Conservation (phyloP, 1,284 basidiomycete genomes). For the Albatrellus sp. region DNA sequence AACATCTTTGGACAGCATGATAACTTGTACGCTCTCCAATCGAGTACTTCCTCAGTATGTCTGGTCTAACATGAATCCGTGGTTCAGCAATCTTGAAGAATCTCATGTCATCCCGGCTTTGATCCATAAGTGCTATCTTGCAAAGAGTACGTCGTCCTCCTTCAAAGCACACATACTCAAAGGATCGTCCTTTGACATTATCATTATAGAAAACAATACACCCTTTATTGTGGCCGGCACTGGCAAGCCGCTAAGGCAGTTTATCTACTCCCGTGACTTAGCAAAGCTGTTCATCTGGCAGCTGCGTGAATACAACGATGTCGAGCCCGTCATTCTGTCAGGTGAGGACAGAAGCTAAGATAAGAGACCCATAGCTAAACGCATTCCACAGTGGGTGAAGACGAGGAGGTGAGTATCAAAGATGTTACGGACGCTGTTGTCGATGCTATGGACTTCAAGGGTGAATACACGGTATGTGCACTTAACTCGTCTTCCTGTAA, state of each 20-base stretch:
- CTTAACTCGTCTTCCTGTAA: slow-evolving; percentile 2
- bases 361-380: background rate
- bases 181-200: background rate
- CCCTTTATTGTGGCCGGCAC: slow-evolving; percentile 77
- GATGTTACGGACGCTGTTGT: slow-evolving; percentile 78
- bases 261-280: slow-evolving; percentile 88
- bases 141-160: slow-evolving; percentile 49
- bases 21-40: slow-evolving; percentile 44
- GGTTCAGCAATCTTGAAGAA: slow-evolving; percentile 65
- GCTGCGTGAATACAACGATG: slow-evolving; percentile 76
- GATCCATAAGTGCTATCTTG: slow-evolving; percentile 80
- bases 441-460: slow-evolving; percentile 62
- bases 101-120: slow-evolving; percentile 86
- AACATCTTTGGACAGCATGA: slow-evolving; percentile 83
- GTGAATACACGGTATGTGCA: slow-evolving; percentile 48
- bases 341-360: slow-evolving; percentile 27
- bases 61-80: slow-evolving; percentile 6
- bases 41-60: slow-evolving; percentile 4
- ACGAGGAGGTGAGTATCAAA: slow-evolving; percentile 84
- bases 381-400: slow-evolving; percentile 55
- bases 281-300: slow-evolving; percentile 91
- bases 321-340: slow-evolving; percentile 82
- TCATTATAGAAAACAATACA: slow-evolving; percentile 59
- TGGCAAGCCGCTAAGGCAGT: slow-evolving; percentile 82
- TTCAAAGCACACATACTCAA: background rate